Conservation (phyloP, 2,329 filamentous ascomycete genomes). For the Verticillium nonalfalfae region DNA sequence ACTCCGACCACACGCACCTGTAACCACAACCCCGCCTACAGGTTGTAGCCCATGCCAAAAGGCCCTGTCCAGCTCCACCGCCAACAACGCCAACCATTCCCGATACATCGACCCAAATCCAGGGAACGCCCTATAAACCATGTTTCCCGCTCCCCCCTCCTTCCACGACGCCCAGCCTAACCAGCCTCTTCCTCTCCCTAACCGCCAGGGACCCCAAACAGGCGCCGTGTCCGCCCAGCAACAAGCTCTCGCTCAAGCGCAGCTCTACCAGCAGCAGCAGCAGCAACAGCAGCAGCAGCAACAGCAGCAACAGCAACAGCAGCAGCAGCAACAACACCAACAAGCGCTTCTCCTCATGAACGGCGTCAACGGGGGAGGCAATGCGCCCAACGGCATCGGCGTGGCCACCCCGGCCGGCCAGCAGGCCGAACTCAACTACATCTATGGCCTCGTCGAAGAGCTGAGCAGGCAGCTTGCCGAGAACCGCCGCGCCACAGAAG, state of each 20-base stretch:
- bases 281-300: conserved; percentile 12
- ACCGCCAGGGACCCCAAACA: background rate
- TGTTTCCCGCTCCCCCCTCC: conserved; percentile 3
- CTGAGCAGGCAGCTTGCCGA: conserved; percentile 57
- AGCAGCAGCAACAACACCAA: conserved; percentile 13
- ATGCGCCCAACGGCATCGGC: conserved; percentile 27
- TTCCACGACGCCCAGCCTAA: conserved; percentile 1
- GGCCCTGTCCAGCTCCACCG: conserved; percentile 1
- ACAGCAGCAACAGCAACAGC: conserved; percentile 13
- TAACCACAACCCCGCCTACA: conserved; percentile 1
- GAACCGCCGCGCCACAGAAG: conserved; percentile 54
- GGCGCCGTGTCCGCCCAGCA: conserved; percentile 8
- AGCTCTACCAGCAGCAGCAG: conserved; percentile 14
- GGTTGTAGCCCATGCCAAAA: conserved; percentile 1
- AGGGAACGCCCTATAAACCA: background rate
- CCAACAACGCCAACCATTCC: background rate
- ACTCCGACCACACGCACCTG: background rate
- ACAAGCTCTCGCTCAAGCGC: conserved; percentile 8
- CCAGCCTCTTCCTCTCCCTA: conserved; percentile 1
- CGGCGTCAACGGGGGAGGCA: conserved; percentile 37
- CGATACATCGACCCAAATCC: background rate
- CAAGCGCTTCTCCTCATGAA: conserved; percentile 30
- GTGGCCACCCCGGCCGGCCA: conserved; percentile 60
- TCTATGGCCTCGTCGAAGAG: conserved; percentile 63
- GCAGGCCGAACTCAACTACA: conserved; percentile 62